Evolutionary conservation across 192 early-diverging fungal genomes (phyloP).

Genomic region (Podila horticola): DNA sequence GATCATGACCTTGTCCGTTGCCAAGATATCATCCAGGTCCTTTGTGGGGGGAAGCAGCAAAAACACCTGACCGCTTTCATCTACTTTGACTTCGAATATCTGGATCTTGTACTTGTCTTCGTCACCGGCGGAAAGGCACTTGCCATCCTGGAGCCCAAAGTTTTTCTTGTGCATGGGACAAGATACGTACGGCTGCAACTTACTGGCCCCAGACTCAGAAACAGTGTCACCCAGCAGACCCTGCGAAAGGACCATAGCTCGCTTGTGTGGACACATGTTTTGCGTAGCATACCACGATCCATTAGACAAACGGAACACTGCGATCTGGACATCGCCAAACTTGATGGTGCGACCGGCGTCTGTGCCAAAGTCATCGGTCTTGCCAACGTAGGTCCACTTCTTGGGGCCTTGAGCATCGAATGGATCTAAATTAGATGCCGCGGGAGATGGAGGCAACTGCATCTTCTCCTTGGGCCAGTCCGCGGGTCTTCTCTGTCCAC

Average conservation of each 20-base stretch:
- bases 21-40: conserved; percentile 61
- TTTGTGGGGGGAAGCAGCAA: conserved; percentile 55
- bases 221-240: conserved; percentile 65
- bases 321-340: conserved; percentile 71
- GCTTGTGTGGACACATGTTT: conserved; percentile 83
- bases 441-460: conserved; percentile 24
- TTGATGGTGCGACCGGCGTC: conserved; percentile 65
- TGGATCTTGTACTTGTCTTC: conserved; percentile 52
- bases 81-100: conserved; percentile 70
- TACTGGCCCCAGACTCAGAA: conserved; percentile 9
- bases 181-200: conserved; percentile 63
- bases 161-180: conserved; percentile 77
- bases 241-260: conserved; percentile 71
- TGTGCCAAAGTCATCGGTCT: conserved; percentile 52
- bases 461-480: conserved; percentile 62
- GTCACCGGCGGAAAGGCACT: conserved; percentile 56
- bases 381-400: conserved; percentile 54
- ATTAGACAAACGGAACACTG: conserved; percentile 61
- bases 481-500: conserved; percentile 72
- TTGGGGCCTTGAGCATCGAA: conserved; percentile 10
- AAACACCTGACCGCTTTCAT: conserved; percentile 52
- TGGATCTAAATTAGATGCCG: conserved; percentile 16
- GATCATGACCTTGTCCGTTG: conserved; percentile 62
- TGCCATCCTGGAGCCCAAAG: conserved; percentile 65
- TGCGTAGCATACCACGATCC: conserved; percentile 75